Conservation (phyloP, 2,329 filamentous ascomycete genomes). For the Hypoxylon sp. region DNA sequence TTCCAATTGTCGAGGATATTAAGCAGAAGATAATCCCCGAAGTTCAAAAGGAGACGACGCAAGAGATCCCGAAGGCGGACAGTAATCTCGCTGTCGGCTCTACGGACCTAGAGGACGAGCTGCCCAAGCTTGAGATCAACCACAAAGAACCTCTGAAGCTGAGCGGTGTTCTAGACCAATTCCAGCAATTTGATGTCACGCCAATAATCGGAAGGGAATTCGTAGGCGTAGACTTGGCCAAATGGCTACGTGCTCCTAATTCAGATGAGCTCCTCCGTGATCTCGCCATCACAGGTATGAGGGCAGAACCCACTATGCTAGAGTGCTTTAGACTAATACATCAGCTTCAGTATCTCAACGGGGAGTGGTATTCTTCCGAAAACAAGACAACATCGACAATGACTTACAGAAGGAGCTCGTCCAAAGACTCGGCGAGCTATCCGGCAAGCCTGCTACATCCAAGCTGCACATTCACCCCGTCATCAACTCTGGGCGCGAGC, state of each 20-base stretch:
- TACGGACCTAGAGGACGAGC: conserved; percentile 33
- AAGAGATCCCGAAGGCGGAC: conserved; percentile 19
- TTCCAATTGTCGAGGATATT: conserved; percentile 45
- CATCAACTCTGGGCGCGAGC: conserved; percentile 66
- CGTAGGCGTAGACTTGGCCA: conserved; percentile 69
- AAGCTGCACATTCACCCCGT: conserved; percentile 74
- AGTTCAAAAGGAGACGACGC: conserved; percentile 24
- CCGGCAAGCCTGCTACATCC: conserved; percentile 69
- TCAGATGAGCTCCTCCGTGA: conserved; percentile 75
- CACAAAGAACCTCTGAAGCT: conserved; percentile 61
- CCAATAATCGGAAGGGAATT: conserved; percentile 75
- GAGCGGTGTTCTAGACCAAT: conserved; percentile 66
- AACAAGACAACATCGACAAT: conserved; percentile 72
- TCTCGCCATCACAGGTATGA: conserved; percentile 75
- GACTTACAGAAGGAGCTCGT: conserved; percentile 77
- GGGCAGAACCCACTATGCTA: no score
- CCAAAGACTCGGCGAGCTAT: conserved; percentile 70
- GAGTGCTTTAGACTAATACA: neutral
- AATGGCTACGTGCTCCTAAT: conserved; percentile 73
- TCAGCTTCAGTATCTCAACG: conserved; percentile 71
- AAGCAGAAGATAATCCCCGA: conserved; percentile 46
- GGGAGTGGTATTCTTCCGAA: conserved; percentile 79
- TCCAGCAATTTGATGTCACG: conserved; percentile 71
- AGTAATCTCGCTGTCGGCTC: conserved; percentile 37
- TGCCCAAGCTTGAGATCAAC: conserved; percentile 46